These are phyloP conservation scores for Mortierella sp. DNA, from an alignment of 371 early-diverging fungal genomes.

Conservation along the genomic window DNA sequence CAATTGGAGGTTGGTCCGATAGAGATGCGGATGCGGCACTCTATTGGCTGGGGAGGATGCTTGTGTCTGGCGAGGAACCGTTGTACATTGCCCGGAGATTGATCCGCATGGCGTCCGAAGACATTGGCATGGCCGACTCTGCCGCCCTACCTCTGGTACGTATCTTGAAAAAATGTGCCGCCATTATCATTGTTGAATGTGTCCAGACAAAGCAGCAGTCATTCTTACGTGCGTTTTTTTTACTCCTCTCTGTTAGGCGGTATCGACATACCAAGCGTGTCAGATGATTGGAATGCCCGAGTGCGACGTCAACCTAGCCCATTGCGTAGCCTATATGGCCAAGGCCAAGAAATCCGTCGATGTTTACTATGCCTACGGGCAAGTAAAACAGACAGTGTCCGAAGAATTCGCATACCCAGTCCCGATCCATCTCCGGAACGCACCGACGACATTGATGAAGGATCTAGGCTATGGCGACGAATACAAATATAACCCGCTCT, in stretches of 20 bases:
- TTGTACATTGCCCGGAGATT: constrained; percentile 78
- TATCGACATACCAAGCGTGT: constrained; percentile 85
- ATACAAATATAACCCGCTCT: constrained; percentile 90
- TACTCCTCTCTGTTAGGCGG: constrained; percentile 60
- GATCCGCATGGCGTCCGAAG: constrained; percentile 89
- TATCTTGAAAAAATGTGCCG: background rate
- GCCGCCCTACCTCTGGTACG: constrained; percentile 76
- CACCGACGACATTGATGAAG: constrained; percentile 84
- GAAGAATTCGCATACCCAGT: constrained; percentile 81
- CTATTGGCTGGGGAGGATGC: constrained; percentile 93
- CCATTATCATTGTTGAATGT: background rate
- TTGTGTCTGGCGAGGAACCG: constrained; percentile 92
- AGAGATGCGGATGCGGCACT: constrained; percentile 83
- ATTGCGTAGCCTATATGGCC: constrained; percentile 83
- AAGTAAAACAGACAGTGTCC: constrained; percentile 72
- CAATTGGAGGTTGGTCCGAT: background rate
- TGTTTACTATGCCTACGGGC: constrained; percentile 77
- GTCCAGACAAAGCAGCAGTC: background rate
- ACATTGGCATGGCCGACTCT: constrained; percentile 90
- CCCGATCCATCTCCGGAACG: constrained; percentile 89
- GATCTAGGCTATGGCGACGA: constrained; percentile 82
- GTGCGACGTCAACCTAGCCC: constrained; percentile 88
- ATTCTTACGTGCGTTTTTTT: background rate
- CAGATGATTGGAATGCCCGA: constrained; percentile 94
- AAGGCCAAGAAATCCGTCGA: constrained; percentile 87